Evolutionary conservation across 2,329 filamentous ascomycete species (phyloP).

Genomic region (Fusarium circinatum): DNA sequence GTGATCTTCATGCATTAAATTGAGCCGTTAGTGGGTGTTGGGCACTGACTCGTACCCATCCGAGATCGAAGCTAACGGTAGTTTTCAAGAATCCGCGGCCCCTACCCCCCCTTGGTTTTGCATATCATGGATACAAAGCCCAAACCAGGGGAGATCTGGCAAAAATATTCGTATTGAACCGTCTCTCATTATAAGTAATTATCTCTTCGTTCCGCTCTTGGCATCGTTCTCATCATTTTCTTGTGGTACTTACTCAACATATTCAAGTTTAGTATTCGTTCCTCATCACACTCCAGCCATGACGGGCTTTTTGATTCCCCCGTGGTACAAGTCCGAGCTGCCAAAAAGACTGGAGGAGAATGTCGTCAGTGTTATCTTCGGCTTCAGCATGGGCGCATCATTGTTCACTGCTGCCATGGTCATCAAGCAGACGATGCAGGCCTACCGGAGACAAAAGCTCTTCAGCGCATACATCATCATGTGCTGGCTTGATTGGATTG

Average conservation of each 20-base stretch:
- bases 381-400: conserved; percentile 25
- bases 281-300: not conserved
- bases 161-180: not conserved
- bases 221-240: not conserved
- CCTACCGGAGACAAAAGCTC: conserved; percentile 6
- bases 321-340: conserved; percentile 19
- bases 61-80: not conserved
- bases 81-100: not conserved
- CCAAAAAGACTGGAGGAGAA: conserved; percentile 20
- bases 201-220: too few species aligned
- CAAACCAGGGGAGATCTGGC: not conserved
- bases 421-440: conserved; percentile 2
- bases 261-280: too few species aligned
- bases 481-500: conserved; percentile 34
- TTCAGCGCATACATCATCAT: conserved; percentile 30
- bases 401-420: conserved; percentile 25
- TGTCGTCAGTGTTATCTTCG: conserved; percentile 24
- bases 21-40: not conserved
- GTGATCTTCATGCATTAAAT: not conserved
- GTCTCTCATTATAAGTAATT: not conserved
- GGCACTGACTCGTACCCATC: not conserved
- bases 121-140: not conserved
- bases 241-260: not conserved
- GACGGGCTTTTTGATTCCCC: conserved; percentile 29
- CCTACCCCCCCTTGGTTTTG: not conserved